Conservation (phyloP, 108 stramenopile species). For the Epipyxis sp. region DNA sequence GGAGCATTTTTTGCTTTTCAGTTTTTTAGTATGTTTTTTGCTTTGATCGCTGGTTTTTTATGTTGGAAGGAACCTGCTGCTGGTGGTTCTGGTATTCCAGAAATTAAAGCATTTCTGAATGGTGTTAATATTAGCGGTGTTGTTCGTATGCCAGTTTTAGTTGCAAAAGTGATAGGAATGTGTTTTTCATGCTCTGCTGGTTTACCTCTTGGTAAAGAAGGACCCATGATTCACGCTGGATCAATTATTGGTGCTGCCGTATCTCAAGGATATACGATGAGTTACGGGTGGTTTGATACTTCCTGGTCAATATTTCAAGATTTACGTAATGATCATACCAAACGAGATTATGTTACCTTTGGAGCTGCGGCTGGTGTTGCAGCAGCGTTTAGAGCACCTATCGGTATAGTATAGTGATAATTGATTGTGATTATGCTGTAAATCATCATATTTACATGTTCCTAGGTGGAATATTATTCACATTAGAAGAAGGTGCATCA, state of each 20-base stretch:
- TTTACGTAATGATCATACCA: conserved; percentile 62
- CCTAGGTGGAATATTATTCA: conserved; percentile 69
- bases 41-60: conserved; percentile 13
- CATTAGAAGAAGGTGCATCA: conserved; percentile 57
- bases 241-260: conserved; percentile 64
- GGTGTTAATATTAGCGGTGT: conserved; percentile 62
- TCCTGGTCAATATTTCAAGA: conserved; percentile 25
- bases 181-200: conserved; percentile 64
- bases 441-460: no score
- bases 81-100: conserved; percentile 71
- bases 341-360: conserved; percentile 68
- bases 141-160: conserved; percentile 48
- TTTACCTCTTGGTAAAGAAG: conserved; percentile 73
- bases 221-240: conserved; percentile 74
- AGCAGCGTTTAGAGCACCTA: conserved; percentile 75
- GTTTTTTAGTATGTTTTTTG: conserved; percentile 19
- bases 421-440: no score
- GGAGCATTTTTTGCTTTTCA: conserved; percentile 27
- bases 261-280: conserved; percentile 37
- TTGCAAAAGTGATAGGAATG: conserved; percentile 65
- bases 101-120: conserved; percentile 76
- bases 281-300: conserved; percentile 26
- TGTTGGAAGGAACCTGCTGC: conserved; percentile 49
- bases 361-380: conserved; percentile 76
- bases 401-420: no score